These are phyloP conservation scores for Sclerotiophoma versabilis DNA, from an alignment of 2,329 filamentous ascomycete genomes.

Conservation along the genomic window DNA sequence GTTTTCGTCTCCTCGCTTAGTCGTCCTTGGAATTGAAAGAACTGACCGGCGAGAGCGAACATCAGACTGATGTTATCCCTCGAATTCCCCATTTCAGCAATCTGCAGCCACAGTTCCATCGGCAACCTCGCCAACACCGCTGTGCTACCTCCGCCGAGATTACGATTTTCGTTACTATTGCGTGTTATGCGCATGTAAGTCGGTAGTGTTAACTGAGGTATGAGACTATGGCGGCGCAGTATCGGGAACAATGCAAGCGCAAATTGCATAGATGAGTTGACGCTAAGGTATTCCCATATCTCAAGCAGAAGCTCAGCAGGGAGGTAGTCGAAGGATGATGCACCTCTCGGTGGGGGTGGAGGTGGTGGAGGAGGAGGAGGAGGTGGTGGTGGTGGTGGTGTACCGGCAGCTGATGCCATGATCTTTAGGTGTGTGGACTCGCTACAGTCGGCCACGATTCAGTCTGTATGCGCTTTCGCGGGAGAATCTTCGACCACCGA, in stretches of 20 bases:
- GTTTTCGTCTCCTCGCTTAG: conserved; percentile 21
- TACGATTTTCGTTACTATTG: conserved; percentile 1
- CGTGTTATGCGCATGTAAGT: conserved; percentile 36
- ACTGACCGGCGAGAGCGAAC: conserved; percentile 32
- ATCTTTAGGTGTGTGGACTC: background rate
- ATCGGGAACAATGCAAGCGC: conserved; percentile 56
- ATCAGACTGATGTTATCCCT: conserved; percentile 50
- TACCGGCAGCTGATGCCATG: conserved; percentile 36
- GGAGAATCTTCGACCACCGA: conserved; percentile 26
- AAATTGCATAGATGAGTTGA: conserved; percentile 54
- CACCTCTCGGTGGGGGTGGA: conserved; percentile 23
- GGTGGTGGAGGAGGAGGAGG: conserved; percentile 18
- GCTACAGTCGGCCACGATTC: conserved; percentile 16
- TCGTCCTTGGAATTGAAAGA: conserved; percentile 22
- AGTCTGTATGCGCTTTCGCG: conserved; percentile 44
- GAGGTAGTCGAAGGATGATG: conserved; percentile 47
- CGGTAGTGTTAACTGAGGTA: conserved; percentile 35
- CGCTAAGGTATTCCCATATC: conserved; percentile 52
- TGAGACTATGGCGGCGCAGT: conserved; percentile 47
- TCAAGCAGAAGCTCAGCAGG: conserved; percentile 57
- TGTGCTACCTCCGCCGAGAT: background rate
- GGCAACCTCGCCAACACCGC: conserved; percentile 38
- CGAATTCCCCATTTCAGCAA: conserved; percentile 48
- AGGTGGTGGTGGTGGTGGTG: conserved; percentile 26
- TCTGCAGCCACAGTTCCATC: conserved; percentile 51